These are phyloP conservation scores for Glycine latifolia DNA, from an alignment of 306 rosid genomes.

Conservation along the genomic window DNA sequence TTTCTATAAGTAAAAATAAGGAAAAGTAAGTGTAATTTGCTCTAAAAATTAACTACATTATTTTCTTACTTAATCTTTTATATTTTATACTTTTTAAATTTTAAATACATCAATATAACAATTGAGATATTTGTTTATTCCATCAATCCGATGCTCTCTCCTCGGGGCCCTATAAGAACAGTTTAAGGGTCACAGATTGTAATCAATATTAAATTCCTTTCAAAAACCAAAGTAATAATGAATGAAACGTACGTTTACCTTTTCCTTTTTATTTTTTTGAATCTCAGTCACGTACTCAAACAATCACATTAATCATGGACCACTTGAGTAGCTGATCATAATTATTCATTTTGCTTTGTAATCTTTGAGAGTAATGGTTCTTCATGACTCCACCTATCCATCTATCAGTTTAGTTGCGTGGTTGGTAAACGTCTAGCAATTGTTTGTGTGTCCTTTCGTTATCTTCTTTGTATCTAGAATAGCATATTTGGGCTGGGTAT, in stretches of 20 bases:
- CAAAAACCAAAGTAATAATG: not conserved
- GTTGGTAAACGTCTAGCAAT: slow-evolving; percentile 39
- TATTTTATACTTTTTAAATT: not conserved
- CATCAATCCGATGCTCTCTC: not conserved
- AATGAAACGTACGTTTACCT: slow-evolving; percentile 1
- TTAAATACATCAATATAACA: not conserved
- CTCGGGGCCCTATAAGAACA: not conserved
- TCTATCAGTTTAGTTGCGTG: slow-evolving; percentile 13
- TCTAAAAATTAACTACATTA: too few relatives aligned
- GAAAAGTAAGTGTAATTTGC: too few relatives aligned
- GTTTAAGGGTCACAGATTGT: not conserved
- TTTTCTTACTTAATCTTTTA: too few relatives aligned
- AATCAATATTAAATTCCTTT: not conserved
- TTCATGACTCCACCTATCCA: not conserved
- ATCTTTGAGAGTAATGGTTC: not conserved
- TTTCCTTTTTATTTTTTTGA: not conserved
- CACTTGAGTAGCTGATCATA: not conserved
- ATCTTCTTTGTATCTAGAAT: slow-evolving; percentile 12
- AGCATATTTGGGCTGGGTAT: not conserved
- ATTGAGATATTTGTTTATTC: not conserved
- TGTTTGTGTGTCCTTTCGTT: slow-evolving; percentile 36
- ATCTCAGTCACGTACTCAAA: not conserved
- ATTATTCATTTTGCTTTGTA: not conserved
- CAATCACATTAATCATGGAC: not conserved
- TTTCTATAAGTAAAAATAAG: too few relatives aligned